These are phyloP conservation scores for Diaporthe humulicola DNA, from an alignment of 2,329 filamentous ascomycete genomes.

Conservation along the genomic window DNA sequence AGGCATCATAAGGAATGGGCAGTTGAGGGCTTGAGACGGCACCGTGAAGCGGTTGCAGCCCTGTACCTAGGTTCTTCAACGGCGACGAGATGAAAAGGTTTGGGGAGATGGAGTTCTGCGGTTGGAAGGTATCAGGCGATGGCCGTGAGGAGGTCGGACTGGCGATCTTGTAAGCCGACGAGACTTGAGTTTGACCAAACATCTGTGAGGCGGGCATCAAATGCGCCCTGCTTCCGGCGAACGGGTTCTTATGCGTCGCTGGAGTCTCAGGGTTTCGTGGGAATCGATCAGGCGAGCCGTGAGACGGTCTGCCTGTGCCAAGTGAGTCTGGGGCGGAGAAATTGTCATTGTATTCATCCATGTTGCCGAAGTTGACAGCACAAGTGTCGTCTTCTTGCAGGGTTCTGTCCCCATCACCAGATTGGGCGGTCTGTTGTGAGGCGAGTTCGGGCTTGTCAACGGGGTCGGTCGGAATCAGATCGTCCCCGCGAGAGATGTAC, in stretches of 20 bases:
- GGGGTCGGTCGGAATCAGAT: conserved; percentile 46
- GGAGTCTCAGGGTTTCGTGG: conserved; percentile 61
- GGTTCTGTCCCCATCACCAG: conserved; percentile 48
- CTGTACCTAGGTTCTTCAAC: conserved; percentile 62
- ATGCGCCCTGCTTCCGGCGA: conserved; percentile 53
- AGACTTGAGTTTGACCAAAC: conserved; percentile 68
- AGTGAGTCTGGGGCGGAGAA: conserved; percentile 47
- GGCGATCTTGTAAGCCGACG: conserved; percentile 62
- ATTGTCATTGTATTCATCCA: conserved; percentile 55
- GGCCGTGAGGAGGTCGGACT: conserved; percentile 72
- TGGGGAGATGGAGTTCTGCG: conserved; percentile 59
- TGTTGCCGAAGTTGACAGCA: conserved; percentile 60
- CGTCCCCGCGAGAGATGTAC: conserved; percentile 48
- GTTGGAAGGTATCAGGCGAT: conserved; percentile 61
- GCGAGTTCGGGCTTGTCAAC: conserved; percentile 35
- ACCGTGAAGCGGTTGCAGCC: conserved; percentile 59
- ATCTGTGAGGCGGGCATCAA: conserved; percentile 62
- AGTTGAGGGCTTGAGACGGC: conserved; percentile 58
- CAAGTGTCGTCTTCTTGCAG: conserved; percentile 64
- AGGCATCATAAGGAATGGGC: conserved; percentile 28
- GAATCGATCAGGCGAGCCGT: conserved; percentile 38
- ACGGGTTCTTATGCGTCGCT: conserved; percentile 61
- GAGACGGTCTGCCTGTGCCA: conserved; percentile 34
- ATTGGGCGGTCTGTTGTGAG: conserved; percentile 31
- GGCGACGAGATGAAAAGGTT: conserved; percentile 61